Conservation (phyloP, 306 rosid genomes). For the Corylus avellana region DNA sequence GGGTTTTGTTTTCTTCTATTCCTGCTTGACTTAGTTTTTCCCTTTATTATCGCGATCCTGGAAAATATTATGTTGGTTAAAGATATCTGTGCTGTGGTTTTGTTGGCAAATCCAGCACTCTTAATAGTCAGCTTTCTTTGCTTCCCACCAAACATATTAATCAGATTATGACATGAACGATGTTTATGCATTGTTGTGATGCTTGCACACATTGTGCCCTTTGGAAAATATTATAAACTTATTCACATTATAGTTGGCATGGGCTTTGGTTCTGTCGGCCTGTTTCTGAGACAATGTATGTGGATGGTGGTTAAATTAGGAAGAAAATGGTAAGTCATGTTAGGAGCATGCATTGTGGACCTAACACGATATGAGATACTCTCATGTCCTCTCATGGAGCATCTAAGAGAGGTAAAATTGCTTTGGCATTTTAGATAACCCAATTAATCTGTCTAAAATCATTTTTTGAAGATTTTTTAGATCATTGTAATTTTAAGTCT, state of each 20-base stretch:
- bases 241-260: not conserved
- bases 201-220: not conserved
- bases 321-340: slow-evolving; percentile 4
- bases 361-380: not conserved
- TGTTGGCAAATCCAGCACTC: not conserved
- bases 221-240: not conserved
- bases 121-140: not conserved
- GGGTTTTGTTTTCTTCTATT: not conserved
- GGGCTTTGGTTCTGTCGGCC: not conserved
- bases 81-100: not conserved
- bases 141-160: not conserved
- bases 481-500: too few relatives aligned
- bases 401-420: not conserved
- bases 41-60: not conserved
- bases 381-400: not conserved
- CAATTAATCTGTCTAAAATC: not conserved
- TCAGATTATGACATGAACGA: not conserved
- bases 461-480: not conserved
- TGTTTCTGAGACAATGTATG: not conserved
- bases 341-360: not conserved
- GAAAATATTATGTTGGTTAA: not conserved
- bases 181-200: not conserved
- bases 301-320: not conserved
- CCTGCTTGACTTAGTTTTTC: not conserved
- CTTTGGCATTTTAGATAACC: not conserved